These are phyloP conservation scores for Gnomoniopsis smithogilvyi DNA, from an alignment of 2,329 filamentous ascomycete species.

Conservation along the genomic window DNA sequence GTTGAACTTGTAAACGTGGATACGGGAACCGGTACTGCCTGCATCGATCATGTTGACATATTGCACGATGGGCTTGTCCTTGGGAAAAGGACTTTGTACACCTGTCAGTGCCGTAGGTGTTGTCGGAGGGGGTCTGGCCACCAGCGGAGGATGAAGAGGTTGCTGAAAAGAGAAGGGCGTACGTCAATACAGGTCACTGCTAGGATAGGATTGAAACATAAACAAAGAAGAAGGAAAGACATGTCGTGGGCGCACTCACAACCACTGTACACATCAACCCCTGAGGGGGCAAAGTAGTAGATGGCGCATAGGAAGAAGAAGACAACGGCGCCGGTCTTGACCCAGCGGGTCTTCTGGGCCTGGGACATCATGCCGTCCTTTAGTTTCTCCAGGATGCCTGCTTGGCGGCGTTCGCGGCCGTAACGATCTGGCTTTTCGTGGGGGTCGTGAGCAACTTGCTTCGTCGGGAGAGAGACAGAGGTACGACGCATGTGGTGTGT, in stretches of 20 bases:
- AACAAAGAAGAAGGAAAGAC: background rate
- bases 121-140: constrained; percentile 56
- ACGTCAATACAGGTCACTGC: background rate
- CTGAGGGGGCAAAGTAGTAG: constrained; percentile 60
- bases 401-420: constrained; percentile 42
- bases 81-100: constrained; percentile 81
- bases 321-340: constrained; percentile 62
- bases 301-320: constrained; percentile 59
- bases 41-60: constrained; percentile 99
- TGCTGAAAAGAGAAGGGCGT: background rate
- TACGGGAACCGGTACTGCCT: constrained; percentile 93
- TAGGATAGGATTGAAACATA: background rate
- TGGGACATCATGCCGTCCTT: constrained; percentile 60
- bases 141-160: constrained; percentile 17
- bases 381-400: constrained; percentile 50
- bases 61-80: constrained; percentile 90
- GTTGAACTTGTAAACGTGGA: constrained; percentile 99
- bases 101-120: constrained; percentile 64
- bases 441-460: constrained; percentile 54
- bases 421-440: constrained; percentile 65
- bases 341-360: constrained; percentile 62
- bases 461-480: constrained; percentile 61
- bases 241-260: constrained; percentile 30
- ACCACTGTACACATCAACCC: constrained; percentile 51
- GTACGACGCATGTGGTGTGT: constrained; percentile 57